Evolutionary conservation across 306 rosid species (phyloP).

Genomic region (Dryas octopetala): DNA sequence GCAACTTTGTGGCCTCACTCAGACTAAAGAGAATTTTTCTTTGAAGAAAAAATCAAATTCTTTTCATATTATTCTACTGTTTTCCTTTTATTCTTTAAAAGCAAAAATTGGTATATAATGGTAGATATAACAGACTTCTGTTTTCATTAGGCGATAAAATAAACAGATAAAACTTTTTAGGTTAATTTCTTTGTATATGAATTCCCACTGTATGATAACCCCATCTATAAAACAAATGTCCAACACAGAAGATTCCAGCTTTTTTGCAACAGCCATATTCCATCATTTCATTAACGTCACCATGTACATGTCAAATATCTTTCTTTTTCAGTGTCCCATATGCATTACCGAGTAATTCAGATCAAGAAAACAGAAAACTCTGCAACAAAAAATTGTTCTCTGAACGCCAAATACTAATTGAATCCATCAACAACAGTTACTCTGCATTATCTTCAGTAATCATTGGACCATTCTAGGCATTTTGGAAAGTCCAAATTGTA

Average conservation of each 20-base stretch:
- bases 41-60: not conserved
- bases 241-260: not conserved
- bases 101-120: not conserved
- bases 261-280: not conserved
- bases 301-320: not conserved
- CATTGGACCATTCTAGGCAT: not conserved
- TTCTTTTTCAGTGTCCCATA: not conserved
- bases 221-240: not conserved
- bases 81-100: not conserved
- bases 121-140: not conserved
- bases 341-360: not conserved
- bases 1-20: not conserved
- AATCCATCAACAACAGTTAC: not conserved
- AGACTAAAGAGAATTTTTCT: not conserved
- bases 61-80: not conserved
- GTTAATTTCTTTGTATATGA: not conserved
- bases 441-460: not conserved
- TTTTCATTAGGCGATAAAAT: not conserved
- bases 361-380: not conserved
- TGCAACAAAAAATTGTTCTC: not conserved
- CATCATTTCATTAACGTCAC: not conserved
- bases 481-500: not conserved
- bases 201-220: not conserved
- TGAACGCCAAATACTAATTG: not conserved
- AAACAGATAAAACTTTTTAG: not conserved